These are phyloP conservation scores for Xylaria grammica DNA, from an alignment of 495 filamentous ascomycete species.

Conservation along the genomic window DNA sequence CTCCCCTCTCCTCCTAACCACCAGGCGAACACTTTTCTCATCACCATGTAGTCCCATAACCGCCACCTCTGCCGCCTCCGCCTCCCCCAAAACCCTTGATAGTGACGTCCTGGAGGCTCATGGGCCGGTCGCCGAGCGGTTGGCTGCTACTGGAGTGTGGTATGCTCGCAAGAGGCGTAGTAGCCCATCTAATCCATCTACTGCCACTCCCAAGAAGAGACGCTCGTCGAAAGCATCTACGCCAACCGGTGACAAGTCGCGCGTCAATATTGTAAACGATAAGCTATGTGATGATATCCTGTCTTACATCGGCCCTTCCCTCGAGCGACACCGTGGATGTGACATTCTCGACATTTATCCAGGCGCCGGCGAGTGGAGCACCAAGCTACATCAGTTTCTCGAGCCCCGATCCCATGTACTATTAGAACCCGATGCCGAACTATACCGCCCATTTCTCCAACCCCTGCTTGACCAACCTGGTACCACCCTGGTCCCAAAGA, in stretches of 20 bases:
- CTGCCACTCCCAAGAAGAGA: slow-evolving; percentile 1
- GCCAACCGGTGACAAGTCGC: slow-evolving; percentile 29
- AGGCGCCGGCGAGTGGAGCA: slow-evolving; percentile 74
- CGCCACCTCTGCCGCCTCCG: not conserved
- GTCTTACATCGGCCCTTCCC: slow-evolving; percentile 47
- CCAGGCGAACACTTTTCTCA: not conserved
- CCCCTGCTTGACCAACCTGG: slow-evolving; percentile 62
- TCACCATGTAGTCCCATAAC: slow-evolving; percentile 1
- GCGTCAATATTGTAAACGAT: slow-evolving; percentile 62
- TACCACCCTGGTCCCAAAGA: slow-evolving; percentile 58
- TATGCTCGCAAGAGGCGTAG: not conserved
- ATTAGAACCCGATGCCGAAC: slow-evolving; percentile 64
- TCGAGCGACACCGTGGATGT: slow-evolving; percentile 67
- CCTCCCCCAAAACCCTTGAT: slow-evolving; percentile 19
- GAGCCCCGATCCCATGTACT: slow-evolving; percentile 81
- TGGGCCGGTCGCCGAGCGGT: slow-evolving; percentile 27
- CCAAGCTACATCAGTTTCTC: slow-evolving; percentile 72
- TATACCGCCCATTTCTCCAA: slow-evolving; percentile 63
- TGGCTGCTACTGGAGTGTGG: slow-evolving; percentile 29
- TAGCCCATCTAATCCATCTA: not conserved
- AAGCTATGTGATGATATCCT: slow-evolving; percentile 59
- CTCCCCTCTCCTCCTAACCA: slow-evolving; percentile 12
- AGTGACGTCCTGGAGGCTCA: not conserved
- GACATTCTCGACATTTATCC: slow-evolving; percentile 88
- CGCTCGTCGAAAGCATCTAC: not conserved